A percentile compares a stretch with the other conserved stretches of the same genome.
These are phyloP conservation scores for Botrytis medusae DNA, from an alignment of 2,329 filamentous ascomycete genomes.

Conservation along the genomic window DNA sequence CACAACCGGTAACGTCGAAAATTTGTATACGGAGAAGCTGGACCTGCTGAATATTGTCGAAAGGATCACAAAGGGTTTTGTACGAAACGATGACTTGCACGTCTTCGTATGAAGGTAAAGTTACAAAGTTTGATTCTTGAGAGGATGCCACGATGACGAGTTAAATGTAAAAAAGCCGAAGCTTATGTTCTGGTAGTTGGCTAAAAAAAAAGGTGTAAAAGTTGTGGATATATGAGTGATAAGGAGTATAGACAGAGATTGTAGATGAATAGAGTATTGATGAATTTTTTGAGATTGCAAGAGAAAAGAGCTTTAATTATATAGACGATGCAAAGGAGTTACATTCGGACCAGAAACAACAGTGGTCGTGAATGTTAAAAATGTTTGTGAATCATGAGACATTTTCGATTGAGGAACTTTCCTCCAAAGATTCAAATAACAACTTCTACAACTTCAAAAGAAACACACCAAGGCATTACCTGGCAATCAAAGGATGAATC, in stretches of 20 bases:
- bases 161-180: background rate
- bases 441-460: too few species aligned
- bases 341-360: background rate
- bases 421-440: background rate
- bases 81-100: conserved; percentile 27
- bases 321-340: background rate
- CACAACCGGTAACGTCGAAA: conserved; percentile 23
- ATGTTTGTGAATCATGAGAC: conserved; percentile 7
- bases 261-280: background rate
- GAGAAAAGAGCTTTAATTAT: background rate
- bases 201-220: background rate
- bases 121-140: conserved; percentile 22
- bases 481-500: background rate
- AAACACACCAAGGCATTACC: background rate
- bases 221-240: background rate
- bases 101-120: conserved; percentile 23
- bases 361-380: conserved; percentile 3
- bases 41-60: conserved; percentile 25
- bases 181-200: background rate
- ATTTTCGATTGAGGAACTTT: background rate
- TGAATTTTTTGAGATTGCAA: background rate
- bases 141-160: conserved; percentile 29
- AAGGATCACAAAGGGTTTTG: conserved; percentile 25
- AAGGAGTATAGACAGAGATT: background rate
- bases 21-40: conserved; percentile 27